Conservation (phyloP, 768 basidiomycete species). For the Phaffia tasmanica region DNA sequence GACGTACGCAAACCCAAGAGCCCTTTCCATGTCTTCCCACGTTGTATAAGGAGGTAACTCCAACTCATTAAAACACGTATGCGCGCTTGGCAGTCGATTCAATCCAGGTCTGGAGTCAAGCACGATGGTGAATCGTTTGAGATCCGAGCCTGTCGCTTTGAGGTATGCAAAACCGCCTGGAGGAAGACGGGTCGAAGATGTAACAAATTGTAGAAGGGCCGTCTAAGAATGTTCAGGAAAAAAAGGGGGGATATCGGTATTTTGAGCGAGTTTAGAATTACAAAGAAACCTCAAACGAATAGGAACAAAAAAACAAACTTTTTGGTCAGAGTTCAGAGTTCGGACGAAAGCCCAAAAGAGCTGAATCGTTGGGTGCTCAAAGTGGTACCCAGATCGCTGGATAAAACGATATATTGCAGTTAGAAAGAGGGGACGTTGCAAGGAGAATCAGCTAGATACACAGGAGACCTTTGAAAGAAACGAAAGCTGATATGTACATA, state of each 20-base stretch:
- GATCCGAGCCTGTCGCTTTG: not conserved
- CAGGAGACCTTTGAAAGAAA: not conserved
- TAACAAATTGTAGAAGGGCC: constrained; percentile 8
- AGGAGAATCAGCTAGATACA: not conserved
- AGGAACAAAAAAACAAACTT: not conserved
- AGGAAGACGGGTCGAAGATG: constrained; percentile 11
- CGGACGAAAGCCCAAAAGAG: constrained; percentile 15
- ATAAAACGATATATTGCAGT: not conserved
- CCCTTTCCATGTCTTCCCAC: constrained; percentile 14
- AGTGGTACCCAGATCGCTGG: constrained; percentile 1
- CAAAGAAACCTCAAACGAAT: too few relatives aligned
- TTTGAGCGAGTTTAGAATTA: too few relatives aligned
- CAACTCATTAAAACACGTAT: constrained; percentile 19
- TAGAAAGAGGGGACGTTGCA: not conserved
- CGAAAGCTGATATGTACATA: constrained; percentile 1
- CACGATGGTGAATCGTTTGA: constrained; percentile 7
- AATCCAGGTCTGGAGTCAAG: not conserved
- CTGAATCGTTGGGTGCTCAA: not conserved
- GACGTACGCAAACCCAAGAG: constrained; percentile 7
- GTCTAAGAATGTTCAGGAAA: not conserved
- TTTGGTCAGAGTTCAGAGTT: constrained; percentile 8
- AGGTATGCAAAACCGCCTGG: constrained; percentile 14
- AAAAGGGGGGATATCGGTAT: not conserved
- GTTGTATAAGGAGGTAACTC: constrained; percentile 5
- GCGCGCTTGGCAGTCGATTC: constrained; percentile 5